Evolutionary conservation across 2,329 filamentous ascomycete species (phyloP).

Genomic region (Penicillium sp.): DNA sequence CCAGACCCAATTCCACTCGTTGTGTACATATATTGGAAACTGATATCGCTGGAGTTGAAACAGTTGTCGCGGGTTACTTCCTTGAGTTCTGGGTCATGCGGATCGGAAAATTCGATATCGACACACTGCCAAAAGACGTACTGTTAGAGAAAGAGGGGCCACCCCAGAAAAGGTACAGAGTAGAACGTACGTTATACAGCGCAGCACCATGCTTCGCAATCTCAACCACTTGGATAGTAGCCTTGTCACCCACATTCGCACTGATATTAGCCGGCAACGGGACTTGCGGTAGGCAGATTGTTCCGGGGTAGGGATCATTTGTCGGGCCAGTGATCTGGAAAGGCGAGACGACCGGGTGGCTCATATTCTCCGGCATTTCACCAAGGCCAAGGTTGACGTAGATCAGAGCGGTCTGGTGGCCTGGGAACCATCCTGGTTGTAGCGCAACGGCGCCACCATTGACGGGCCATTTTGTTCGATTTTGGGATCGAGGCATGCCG

Average conservation of each 20-base stretch:
- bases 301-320: slow-evolving; percentile 84
- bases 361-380: slow-evolving; percentile 83
- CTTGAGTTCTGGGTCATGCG: slow-evolving; percentile 66
- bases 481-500: slow-evolving; percentile 74
- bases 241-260: slow-evolving; percentile 80
- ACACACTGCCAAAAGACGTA: slow-evolving; percentile 69
- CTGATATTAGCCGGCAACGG: slow-evolving; percentile 74
- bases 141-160: neutral
- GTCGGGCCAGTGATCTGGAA: slow-evolving; percentile 83
- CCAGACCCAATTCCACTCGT: slow-evolving; percentile 33
- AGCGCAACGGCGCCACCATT: slow-evolving; percentile 84
- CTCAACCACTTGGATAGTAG: slow-evolving; percentile 88
- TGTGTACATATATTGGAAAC: slow-evolving; percentile 74
- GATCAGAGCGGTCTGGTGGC: slow-evolving; percentile 78
- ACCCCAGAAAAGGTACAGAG: neutral
- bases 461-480: slow-evolving; percentile 91
- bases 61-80: slow-evolving; percentile 82
- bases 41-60: slow-evolving; percentile 80
- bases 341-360: slow-evolving; percentile 75
- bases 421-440: slow-evolving; percentile 95
- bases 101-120: slow-evolving; percentile 88
- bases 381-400: slow-evolving; percentile 92
- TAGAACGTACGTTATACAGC: slow-evolving; percentile 71
- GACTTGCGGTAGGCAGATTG: slow-evolving; percentile 87
- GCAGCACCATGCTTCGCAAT: slow-evolving; percentile 80